Evolutionary conservation across 345 rosid genomes (phyloP).

Genomic region (Citrus mangshanensis): DNA sequence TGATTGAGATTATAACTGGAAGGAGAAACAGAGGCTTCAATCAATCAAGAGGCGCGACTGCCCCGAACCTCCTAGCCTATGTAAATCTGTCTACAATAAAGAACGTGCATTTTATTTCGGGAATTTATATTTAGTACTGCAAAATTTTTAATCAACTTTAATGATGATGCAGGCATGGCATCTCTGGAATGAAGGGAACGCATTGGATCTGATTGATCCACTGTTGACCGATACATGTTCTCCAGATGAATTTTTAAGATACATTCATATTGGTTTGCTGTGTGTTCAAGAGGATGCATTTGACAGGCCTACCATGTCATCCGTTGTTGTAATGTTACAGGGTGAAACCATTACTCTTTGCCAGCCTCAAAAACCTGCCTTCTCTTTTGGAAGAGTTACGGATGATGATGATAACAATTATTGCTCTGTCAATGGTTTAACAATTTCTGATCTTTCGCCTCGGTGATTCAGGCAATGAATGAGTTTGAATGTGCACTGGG

Average conservation of each 20-base stretch:
- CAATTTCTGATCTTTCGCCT: conserved; percentile 11
- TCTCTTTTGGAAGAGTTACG: conserved; percentile 33
- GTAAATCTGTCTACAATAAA: conserved; percentile 25
- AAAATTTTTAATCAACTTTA: not conserved
- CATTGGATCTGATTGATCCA: conserved; percentile 47
- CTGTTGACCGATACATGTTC: conserved; percentile 24
- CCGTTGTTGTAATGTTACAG: conserved; percentile 38
- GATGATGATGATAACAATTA: not conserved
- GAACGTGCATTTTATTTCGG: not conserved
- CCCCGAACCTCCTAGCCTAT: conserved; percentile 32
- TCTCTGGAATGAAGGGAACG: conserved; percentile 48
- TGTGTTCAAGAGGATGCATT: conserved; percentile 36
- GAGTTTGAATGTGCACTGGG: no score
- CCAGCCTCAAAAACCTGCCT: conserved; percentile 38
- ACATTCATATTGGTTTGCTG: conserved; percentile 37
- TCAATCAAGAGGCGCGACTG: not conserved
- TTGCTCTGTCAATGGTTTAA: conserved; percentile 14
- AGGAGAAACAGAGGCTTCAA: conserved; percentile 28
- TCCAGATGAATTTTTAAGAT: conserved; percentile 43
- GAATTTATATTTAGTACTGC: not conserved
- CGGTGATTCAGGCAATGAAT: conserved; percentile 6
- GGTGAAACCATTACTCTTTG: conserved; percentile 34
- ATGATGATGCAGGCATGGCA: conserved; percentile 47
- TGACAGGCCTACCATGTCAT: conserved; percentile 50
- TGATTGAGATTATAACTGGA: conserved; percentile 60